Conservation (phyloP, 768 basidiomycete genomes). For the Leccinum subgranulosum region DNA sequence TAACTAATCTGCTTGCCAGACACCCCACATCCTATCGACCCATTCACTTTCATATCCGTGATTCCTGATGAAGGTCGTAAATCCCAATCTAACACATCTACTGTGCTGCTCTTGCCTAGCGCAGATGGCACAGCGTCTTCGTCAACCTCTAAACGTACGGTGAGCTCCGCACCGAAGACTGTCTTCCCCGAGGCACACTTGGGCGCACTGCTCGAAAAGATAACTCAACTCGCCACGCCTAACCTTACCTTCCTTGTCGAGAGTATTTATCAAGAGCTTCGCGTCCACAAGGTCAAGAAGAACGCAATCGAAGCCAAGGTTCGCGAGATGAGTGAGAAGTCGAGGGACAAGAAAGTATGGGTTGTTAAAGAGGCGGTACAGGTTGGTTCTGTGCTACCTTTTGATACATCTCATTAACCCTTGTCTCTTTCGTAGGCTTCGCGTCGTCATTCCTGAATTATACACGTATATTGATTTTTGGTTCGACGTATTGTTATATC, state of each 20-base stretch:
- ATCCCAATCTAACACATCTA: conserved; percentile 32
- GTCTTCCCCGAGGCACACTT: conserved; percentile 69
- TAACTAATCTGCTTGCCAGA: conserved; percentile 41
- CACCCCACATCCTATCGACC: conserved; percentile 68
- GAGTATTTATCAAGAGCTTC: conserved; percentile 66
- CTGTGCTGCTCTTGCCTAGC: conserved; percentile 45
- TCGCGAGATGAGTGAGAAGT: conserved; percentile 72
- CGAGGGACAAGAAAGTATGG: conserved; percentile 73
- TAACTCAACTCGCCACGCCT: conserved; percentile 55
- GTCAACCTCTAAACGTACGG: conserved; percentile 26
- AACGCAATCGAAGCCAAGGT: conserved; percentile 81
- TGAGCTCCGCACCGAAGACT: conserved; percentile 43
- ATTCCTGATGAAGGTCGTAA: conserved; percentile 36
- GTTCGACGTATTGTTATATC: conserved; percentile 7
- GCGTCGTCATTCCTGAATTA: conserved; percentile 7
- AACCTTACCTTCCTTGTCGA: conserved; percentile 70
- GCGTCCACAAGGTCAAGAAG: conserved; percentile 73
- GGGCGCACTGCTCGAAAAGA: conserved; percentile 58
- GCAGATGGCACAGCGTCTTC: conserved; percentile 16
- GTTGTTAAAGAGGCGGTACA: conserved; percentile 44
- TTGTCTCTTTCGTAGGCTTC: conserved; percentile 8
- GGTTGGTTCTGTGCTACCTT: neutral
- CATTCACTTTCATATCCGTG: conserved; percentile 68
- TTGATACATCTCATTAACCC: neutral
- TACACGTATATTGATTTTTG: neutral